Base-by-base conservation (phyloP, 805 yeast genomes). In the Candida taoyuanica region DNA sequence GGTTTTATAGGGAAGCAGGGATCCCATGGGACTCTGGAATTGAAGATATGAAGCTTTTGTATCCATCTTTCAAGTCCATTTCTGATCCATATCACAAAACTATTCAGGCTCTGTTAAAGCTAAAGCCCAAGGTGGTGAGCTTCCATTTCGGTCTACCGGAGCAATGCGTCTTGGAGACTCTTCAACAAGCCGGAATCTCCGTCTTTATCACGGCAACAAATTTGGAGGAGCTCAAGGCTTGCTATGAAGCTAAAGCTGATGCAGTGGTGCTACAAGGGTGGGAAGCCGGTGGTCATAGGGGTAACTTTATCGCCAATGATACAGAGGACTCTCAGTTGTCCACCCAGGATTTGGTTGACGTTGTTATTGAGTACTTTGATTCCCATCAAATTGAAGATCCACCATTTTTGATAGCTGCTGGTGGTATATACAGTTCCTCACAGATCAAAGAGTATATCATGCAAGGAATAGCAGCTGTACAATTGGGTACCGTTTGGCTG, bases 211-310 rank as follows among this genome's bases (percentile, higher is more conserved):
- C 73, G 2, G 76, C 71, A 0, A 76, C 81, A 0, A 65, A 65
- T 15, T 48, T 66, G 0, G 48, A 51, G 1, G 82, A 77, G 46
- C 74, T 72, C 1, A 21, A 46, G 14, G 25, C 51, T 31, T 53
- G 63, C 21, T 21, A 52, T 3, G 49, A 54, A 0, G 40, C 53
- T 0, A 67, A 67, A 0, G 66, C 68, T 6, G 77, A 75, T 52
- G 80, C 73, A 2, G 54, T 77, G 4, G 60, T 71, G 7, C 62
- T 68, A 18, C 85, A 78, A 53, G 83, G 83, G 0, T 63, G 62
- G 52, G 83, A 76, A 47, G 84, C 84, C 4, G 84, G 84, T 17
- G 84, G 84, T 0, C 84, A 78, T 50, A 58, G 84, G 14, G 82
- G 82, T 3, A 69, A 64, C 44, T 71, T 67, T 36, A 47, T 29